phyloP scores from a whole-genome alignment of 768 basidiomycete species.

The Agaricus subrufescens region DNA sequence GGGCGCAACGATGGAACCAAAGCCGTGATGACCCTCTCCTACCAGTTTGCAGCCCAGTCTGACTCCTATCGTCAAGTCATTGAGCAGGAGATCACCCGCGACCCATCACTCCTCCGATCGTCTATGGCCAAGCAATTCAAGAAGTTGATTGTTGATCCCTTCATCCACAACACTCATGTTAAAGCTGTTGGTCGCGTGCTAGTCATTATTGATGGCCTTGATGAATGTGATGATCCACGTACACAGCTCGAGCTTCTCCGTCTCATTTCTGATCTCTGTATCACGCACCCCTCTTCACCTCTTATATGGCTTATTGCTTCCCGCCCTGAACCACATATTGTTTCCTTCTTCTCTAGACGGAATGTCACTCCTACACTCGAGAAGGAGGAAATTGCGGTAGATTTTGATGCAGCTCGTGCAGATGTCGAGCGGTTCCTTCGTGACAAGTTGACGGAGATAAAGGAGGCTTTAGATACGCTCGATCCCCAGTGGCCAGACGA shows the following conservation, averaged over 20 bases:
- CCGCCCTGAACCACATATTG: constrained; percentile 22
- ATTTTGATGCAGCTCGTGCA: constrained; percentile 9
- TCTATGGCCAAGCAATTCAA: constrained; percentile 10
- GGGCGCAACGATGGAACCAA: neutral
- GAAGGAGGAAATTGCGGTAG: constrained; percentile 4
- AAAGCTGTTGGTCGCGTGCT: neutral
- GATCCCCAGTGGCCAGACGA: constrained; percentile 11
- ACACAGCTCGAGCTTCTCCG: constrained; percentile 13
- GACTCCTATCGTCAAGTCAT: too few species aligned
- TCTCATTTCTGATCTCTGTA: neutral
- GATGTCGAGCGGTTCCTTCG: constrained; percentile 17
- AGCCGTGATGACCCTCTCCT: neutral
- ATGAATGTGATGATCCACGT: constrained; percentile 16
- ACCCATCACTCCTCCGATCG: neutral
- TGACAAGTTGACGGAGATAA: constrained; percentile 7
- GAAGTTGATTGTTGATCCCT: constrained; percentile 11
- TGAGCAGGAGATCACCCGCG: too few species aligned
- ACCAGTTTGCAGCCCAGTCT: neutral
- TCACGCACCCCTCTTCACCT: constrained; percentile 2
- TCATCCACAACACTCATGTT: neutral
- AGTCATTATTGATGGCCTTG: constrained; percentile 22
- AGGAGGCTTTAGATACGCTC: neutral
- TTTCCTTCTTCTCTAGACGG: constrained; percentile 3
- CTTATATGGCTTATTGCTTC: constrained; percentile 21
- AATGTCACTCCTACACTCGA: neutral